Base-by-base conservation (phyloP, 75 land plant genomes). In the Pinus tabuliformis region DNA sequence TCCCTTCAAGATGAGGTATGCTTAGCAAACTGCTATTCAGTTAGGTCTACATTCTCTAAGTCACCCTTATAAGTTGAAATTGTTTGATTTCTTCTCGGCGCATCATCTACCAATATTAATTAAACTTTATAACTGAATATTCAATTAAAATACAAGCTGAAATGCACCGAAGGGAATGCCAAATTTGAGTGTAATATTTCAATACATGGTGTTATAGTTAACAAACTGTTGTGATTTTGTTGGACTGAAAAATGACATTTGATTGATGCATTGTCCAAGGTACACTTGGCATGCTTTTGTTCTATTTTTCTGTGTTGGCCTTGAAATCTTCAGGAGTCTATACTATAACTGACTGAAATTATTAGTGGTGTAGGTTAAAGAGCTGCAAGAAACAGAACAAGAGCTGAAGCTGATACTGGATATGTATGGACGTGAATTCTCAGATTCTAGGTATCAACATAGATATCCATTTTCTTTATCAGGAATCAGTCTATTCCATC, bases 371-470 rank as follows among this genome's bases (percentile, higher is more conserved):
- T 86, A 96, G 99, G 76, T 89, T 78, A 87, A 88, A 72, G 80
- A 73, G 62, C 76, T 96, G 79, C 89, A 91, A 73, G 89, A 85
- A 75, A 92, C 85, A 74, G 93, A 90, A 74, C 84, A 86, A 61
- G 97, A 96, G 76, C 57, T 94, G 76, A 86, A 90, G 64, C 87
- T 89, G n/a, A 79, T 92, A 58, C 62, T 96, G 79, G 97, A 96
- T 61, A 94, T 96, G 95, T 83, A 89, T 81, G 93, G 86, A 54
- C 86, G 91, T 62, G 95, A 89, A 73, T 83, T 78, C 15, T 76
- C 62, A 79, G 97, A 94, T 58, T 81, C 82, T 57, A 90, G 95
- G 97, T 94, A 81, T n/a, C 54, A 49, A 9, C 11, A 9, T 49
- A 49, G 12, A 49, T 49, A 49, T 49, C 12, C 54, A 49, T 49